phyloP scores from a whole-genome alignment of 345 rosid genomes.

The Viola odorata region DNA sequence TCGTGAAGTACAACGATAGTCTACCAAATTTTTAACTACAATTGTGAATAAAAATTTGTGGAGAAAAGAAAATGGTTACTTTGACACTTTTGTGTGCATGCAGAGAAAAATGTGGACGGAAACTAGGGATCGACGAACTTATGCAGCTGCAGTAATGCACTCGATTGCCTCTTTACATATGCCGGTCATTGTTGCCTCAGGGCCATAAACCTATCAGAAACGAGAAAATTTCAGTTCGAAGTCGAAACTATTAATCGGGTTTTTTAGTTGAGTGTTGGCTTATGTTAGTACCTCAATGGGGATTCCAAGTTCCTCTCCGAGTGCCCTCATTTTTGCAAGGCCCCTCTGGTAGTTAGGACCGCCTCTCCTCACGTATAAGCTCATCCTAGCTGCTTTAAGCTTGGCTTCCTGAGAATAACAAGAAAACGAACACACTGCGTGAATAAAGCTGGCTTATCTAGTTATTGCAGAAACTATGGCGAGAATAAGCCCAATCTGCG shows the following conservation, averaged over 20 bases:
- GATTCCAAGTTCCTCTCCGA: constrained; percentile 71
- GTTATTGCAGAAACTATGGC: neutral
- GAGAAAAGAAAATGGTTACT: constrained; percentile 2
- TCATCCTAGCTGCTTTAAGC: constrained; percentile 68
- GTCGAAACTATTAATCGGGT: too few species aligned
- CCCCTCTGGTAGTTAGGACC: constrained; percentile 86
- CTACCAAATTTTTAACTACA: neutral
- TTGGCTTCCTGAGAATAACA: constrained; percentile 47
- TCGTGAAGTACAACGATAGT: neutral
- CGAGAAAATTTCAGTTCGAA: neutral
- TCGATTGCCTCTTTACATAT: constrained; percentile 93
- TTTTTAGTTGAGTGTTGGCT: too few species aligned
- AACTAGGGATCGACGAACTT: constrained; percentile 16
- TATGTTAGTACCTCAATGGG: constrained; percentile 64
- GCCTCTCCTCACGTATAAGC: constrained; percentile 65
- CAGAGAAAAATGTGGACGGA: neutral
- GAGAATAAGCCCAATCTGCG: neutral
- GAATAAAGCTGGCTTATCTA: too few species aligned
- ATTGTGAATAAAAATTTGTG: constrained; percentile 9
- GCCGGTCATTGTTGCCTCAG: constrained; percentile 95
- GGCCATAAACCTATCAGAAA: constrained; percentile 67
- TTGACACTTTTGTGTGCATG: constrained; percentile 2
- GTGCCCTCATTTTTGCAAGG: constrained; percentile 73
- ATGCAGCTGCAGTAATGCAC: constrained; percentile 66
- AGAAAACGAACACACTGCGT: too few species aligned